A percentile compares a stretch with the other conserved stretches of the same genome.
phyloP scores from a whole-genome alignment of 805 yeast species.

The Komagataella populi region DNA sequence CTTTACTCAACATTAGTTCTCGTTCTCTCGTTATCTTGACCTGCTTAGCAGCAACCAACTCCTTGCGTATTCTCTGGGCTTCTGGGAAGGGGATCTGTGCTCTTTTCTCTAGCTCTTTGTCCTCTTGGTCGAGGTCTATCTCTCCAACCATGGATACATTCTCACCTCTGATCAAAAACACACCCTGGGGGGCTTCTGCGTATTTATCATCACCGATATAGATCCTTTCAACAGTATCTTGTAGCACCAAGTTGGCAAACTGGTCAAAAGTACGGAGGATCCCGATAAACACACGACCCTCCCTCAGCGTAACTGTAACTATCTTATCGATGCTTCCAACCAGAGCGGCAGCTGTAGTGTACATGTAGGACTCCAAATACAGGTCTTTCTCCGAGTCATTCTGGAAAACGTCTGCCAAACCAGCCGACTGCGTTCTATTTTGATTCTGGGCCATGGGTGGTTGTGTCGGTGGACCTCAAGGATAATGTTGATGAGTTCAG shows the following conservation, averaged over 20 bases:
- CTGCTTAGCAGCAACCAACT: conserved; percentile 1
- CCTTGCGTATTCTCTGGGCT: conserved; percentile 32
- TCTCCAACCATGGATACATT: conserved; percentile 92
- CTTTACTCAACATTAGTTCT: neutral
- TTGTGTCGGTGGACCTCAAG: neutral
- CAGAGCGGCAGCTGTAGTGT: conserved; percentile 83
- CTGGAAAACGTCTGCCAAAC: neutral
- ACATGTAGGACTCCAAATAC: conserved; percentile 67
- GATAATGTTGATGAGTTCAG: neutral
- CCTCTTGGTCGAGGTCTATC: conserved; percentile 79
- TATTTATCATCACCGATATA: conserved; percentile 43
- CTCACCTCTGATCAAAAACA: conserved; percentile 87
- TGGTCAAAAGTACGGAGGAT: conserved; percentile 92
- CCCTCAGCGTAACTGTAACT: conserved; percentile 76
- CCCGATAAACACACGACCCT: conserved; percentile 81
- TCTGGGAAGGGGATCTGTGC: conserved; percentile 43
- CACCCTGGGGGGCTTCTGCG: conserved; percentile 62
- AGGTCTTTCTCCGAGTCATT: conserved; percentile 25
- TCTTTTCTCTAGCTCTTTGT: conserved; percentile 43
- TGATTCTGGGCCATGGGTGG: neutral
- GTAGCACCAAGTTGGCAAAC: conserved; percentile 83
- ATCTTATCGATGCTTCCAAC: conserved; percentile 77
- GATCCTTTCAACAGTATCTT: conserved; percentile 80
- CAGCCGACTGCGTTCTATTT: neutral
- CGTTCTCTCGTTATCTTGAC: neutral